These are phyloP conservation scores for Cryphonectria parasitica DNA, from an alignment of 2,329 filamentous ascomycete species.

Conservation along the genomic window DNA sequence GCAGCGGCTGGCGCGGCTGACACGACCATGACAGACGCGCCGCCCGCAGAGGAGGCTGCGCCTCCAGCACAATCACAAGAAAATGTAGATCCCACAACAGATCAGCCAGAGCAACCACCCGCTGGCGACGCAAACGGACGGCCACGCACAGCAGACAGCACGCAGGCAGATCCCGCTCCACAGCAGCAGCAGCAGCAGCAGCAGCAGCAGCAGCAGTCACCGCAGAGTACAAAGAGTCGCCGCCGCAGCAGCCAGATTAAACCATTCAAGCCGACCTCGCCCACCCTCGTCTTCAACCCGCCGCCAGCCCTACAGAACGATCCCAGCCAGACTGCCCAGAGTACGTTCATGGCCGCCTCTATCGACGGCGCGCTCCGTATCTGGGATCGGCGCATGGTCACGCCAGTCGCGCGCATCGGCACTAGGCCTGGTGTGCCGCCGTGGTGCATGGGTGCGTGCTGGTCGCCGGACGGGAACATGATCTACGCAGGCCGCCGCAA, in stretches of 20 bases:
- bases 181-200: constrained; percentile 8
- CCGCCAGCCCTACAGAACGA: constrained; percentile 50
- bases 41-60: constrained; percentile 3
- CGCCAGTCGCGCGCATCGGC: constrained; percentile 78
- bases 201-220: constrained; percentile 9
- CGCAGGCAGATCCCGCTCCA: neutral
- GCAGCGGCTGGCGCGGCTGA: constrained; percentile 41
- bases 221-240: constrained; percentile 18
- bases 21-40: constrained; percentile 40
- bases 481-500: constrained; percentile 93
- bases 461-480: constrained; percentile 93
- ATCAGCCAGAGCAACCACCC: constrained; percentile 26
- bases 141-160: constrained; percentile 26
- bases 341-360: constrained; percentile 84
- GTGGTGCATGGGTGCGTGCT: constrained; percentile 97
- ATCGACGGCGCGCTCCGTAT: constrained; percentile 89
- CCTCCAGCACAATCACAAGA: neutral
- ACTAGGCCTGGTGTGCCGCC: constrained; percentile 79
- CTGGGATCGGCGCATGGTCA: constrained; percentile 82
- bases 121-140: constrained; percentile 22
- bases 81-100: neutral
- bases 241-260: constrained; percentile 9
- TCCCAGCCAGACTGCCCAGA: constrained; percentile 66
- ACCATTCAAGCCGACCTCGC: constrained; percentile 34
- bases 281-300: constrained; percentile 43